Percentiles rank a stretch among this genome's conserved stretches.
phyloP scores from a whole-genome alignment of 805 yeast genomes.

The Hermanozyma aechmeae region DNA sequence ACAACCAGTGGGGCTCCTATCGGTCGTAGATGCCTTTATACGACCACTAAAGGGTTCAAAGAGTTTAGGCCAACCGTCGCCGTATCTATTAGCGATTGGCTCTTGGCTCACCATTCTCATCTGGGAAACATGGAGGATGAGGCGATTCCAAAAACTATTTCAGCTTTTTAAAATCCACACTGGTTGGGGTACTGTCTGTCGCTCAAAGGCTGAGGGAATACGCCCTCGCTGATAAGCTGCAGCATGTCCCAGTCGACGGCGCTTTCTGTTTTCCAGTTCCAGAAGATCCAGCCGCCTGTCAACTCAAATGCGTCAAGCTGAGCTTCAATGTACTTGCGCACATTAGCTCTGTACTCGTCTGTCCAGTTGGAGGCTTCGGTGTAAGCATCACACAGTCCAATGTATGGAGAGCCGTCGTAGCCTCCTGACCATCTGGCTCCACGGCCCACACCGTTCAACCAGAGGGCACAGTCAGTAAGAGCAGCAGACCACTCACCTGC shows the following conservation, averaged over 20 bases:
- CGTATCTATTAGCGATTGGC: too few relatives aligned
- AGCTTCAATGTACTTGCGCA: slow-evolving; percentile 75
- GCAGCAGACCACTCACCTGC: slow-evolving; percentile 91
- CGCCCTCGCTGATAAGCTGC: slow-evolving; percentile 42
- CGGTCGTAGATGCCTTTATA: too few relatives aligned
- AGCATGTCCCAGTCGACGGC: slow-evolving; percentile 82
- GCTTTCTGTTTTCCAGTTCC: slow-evolving; percentile 88
- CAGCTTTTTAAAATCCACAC: slow-evolving; percentile 38
- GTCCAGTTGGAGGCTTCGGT: slow-evolving; percentile 41
- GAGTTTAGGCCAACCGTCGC: too few relatives aligned
- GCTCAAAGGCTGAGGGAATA: slow-evolving; percentile 76
- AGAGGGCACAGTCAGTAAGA: slow-evolving; percentile 78
- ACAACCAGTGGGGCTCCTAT: too few relatives aligned
- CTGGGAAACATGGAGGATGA: too few relatives aligned
- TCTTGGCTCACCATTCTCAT: too few relatives aligned
- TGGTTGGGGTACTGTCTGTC: slow-evolving; percentile 64
- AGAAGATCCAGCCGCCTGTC: slow-evolving; percentile 81
- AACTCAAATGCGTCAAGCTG: slow-evolving; percentile 76
- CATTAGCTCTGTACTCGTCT: slow-evolving; percentile 40
- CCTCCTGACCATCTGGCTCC: slow-evolving; percentile 77
- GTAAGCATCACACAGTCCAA: slow-evolving; percentile 53
- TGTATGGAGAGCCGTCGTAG: slow-evolving; percentile 27
- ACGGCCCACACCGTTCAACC: slow-evolving; percentile 81
- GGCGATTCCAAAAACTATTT: too few relatives aligned
- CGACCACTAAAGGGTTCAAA: too few relatives aligned